Base-by-base conservation (phyloP, 1,284 basidiomycete genomes). In the Apiotrichum sp. region DNA sequence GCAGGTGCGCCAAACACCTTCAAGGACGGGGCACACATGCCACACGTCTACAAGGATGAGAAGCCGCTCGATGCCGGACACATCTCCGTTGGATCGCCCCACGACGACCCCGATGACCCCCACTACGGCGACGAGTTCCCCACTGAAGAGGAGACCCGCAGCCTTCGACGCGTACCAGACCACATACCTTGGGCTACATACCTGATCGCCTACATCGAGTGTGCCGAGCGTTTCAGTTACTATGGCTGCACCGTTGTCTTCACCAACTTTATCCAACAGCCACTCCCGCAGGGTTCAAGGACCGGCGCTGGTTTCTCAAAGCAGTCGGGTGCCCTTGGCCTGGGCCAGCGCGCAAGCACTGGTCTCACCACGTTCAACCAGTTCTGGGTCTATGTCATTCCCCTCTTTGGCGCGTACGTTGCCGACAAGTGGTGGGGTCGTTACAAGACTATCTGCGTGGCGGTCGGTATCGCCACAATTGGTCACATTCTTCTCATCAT, bases 141-240 rank as follows among this genome's bases (percentile, higher is more conserved):
- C 34, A 55, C 59, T 31, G 34, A 47, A 7, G 59, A 61, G 55
- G 59, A 61, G 42, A 10, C 46, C 4, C 13, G 16, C 54, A 72
- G 74, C 40, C 53, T 64, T 3, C 57, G 59, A 6, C 61, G 58
- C 35, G 40, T 62, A 9, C 60, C 65, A 11, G 63, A 45, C 10
- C 8, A 38, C 2, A 47, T 66, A 9, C 63, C 65, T 3, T 50
- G 49, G 47, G 52, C 57, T 6, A 52, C 62, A 10, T 63, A 65
- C 56, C 42, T 56, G 6, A 61, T 66, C 6, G 65, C 65, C 8
- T 34, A 63, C 3, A 61, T 66, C 22, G 65, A 60, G 49, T 49
- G 63, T 22, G 69, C 67, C n/a, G 67, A 71, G 45, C 52, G 67
- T 38, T 66, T 66, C 4, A 65, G 63, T 4, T 68, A 66, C 48